A percentile compares a stretch with the other conserved stretches of the same genome.
Conservation (phyloP, 768 basidiomycete species). For the Mrakia hoshinonis region DNA sequence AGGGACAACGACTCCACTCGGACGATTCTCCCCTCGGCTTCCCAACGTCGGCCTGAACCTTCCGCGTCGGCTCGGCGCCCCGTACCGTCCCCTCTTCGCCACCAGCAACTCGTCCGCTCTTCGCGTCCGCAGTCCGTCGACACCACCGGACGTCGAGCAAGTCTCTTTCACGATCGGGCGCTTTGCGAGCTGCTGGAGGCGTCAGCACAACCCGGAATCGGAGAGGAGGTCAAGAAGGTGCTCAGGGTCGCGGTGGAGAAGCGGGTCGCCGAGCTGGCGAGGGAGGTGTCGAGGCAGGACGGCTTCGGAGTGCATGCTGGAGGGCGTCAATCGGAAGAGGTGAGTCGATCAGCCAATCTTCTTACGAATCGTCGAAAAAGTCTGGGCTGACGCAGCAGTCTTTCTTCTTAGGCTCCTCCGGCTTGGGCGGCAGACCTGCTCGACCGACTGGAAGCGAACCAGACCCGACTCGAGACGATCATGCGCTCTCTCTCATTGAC, state of each 20-base stretch:
- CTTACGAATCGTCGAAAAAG: background rate
- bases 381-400: background rate
- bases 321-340: background rate
- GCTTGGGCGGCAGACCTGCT: background rate
- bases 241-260: slow-evolving; percentile 1
- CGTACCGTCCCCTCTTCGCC: too few species aligned
- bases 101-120: background rate
- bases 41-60: background rate
- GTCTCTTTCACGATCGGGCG: slow-evolving; percentile 8
- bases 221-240: slow-evolving; percentile 9
- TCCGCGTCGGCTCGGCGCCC: background rate
- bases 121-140: background rate
- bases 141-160: background rate
- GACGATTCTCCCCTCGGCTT: background rate
- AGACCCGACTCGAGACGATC: background rate
- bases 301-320: background rate
- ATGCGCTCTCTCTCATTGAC: background rate
- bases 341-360: background rate
- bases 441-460: background rate
- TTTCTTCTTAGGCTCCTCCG: background rate
- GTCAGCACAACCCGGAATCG: background rate
- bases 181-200: slow-evolving; percentile 22
- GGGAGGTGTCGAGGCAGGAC: background rate
- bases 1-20: slow-evolving; percentile 3
- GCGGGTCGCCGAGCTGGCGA: background rate